Base-by-base conservation (phyloP, 2,329 filamentous ascomycete genomes). In the Fusarium haematococcum region DNA sequence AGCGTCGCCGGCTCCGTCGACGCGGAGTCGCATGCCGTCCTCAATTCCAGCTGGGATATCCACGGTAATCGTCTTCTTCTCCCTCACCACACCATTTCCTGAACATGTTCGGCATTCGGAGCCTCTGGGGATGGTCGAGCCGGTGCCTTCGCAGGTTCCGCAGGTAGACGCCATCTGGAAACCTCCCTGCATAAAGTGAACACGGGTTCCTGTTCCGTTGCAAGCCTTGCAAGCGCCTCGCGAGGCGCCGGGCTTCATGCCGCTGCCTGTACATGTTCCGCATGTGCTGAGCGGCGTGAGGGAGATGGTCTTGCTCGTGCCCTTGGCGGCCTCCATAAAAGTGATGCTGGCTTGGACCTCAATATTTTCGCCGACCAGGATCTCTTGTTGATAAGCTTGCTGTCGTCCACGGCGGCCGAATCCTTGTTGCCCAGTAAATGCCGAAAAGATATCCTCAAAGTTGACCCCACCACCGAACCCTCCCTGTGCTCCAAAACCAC, bases 111-210 rank as follows among this genome's bases (percentile, higher is more conserved):
- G 87, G 84, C 97, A 99, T 79, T 97, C 94, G 13, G 91, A 92
- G 52, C 95, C 95, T 76, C 89, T 91, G 3, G 97, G 95, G 37
- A 95, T 92, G 3, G 89, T 88, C 62, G 92, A 86, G 57, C 97
- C 97, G 52, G 90, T 91, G 4, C 97, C 97, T 61, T 91, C 92
- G 81, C 97, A 99, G 39, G 91, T 85, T 23, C 90, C 88, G 83
- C 97, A 99, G 2, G 95, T 97, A 71, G 94, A 94, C 6, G 94
- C 94, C 92, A 99, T 96, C 85, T 98, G 96, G 85, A 99, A 98
- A 27, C 95, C 95, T 63, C 95, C 95, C 77, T 94, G 92, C 89
- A 98, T 93, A 80, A 95, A 93, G 83, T 97, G 95, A 58, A 98
- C 92, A 66, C 94, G 89, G 41, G 93, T 94, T 60, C 97, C 97